Conservation (phyloP, 805 yeast genomes). For the Candida boleticola region DNA sequence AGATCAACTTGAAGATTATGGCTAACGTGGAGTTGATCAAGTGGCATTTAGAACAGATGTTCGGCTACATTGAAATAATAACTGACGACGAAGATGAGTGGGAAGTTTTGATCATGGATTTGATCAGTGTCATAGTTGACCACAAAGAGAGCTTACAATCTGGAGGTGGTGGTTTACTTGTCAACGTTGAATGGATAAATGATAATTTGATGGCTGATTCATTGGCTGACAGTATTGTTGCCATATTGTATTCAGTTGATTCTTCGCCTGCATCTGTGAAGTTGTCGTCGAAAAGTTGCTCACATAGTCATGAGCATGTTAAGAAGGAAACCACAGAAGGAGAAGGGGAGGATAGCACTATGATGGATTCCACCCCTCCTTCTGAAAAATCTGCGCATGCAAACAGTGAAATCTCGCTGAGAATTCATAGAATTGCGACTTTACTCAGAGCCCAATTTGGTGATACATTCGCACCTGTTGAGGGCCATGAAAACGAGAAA, state of each 20-base stretch:
- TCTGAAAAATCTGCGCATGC: conserved; percentile 23
- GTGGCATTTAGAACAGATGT: conserved; percentile 95
- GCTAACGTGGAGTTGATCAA: conserved; percentile 77
- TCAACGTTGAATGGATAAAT: conserved; percentile 87
- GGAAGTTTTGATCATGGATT: conserved; percentile 46
- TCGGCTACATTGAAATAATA: conserved; percentile 72
- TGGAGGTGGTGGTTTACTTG: conserved; percentile 28
- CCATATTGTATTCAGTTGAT: conserved; percentile 87
- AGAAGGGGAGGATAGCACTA: conserved; percentile 8
- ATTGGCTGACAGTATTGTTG: conserved; percentile 90
- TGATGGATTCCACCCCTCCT: conserved; percentile 7
- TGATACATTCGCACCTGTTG: conserved; percentile 49
- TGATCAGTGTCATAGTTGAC: conserved; percentile 44
- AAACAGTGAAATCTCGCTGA: conserved; percentile 24
- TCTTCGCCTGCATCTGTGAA: conserved; percentile 95
- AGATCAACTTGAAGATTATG: conserved; percentile 73
- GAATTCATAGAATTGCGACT: conserved; percentile 51
- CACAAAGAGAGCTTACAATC: conserved; percentile 32
- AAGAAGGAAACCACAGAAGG: conserved; percentile 17
- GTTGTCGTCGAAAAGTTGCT: conserved; percentile 61
- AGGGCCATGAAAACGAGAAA: conserved; percentile 39
- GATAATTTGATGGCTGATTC: conserved; percentile 81
- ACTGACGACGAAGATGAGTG: conserved; percentile 50
- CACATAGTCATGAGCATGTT: conserved; percentile 32
- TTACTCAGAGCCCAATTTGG: conserved; percentile 88